Conservation (phyloP, 2,329 filamentous ascomycete genomes). For the Lomentospora prolificans region DNA sequence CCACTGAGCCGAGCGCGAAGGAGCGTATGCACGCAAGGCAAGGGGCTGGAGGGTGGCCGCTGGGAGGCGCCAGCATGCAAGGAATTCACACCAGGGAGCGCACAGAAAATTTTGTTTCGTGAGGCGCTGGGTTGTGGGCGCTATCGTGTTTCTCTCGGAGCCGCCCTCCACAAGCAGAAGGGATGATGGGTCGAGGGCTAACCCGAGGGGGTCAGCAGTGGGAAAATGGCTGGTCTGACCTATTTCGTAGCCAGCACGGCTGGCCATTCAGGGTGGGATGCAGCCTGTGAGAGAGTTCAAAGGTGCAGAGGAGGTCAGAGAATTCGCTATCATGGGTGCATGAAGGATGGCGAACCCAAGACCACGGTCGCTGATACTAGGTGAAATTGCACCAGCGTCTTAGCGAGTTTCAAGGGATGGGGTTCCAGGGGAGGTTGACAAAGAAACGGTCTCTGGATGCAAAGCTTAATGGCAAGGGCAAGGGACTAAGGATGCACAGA, state of each 20-base stretch:
- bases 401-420: conserved; percentile 45
- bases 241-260: too few relatives aligned
- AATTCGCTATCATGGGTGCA: background rate
- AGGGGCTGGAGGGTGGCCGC: background rate
- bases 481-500: conserved; percentile 1
- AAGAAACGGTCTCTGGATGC: background rate
- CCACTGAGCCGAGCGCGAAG: too few relatives aligned
- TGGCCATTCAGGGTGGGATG: too few relatives aligned
- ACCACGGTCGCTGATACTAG: conserved; percentile 30
- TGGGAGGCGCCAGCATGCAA: background rate
- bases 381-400: conserved; percentile 36
- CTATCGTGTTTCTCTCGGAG: background rate
- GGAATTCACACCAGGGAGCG: background rate
- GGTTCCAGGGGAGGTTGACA: conserved; percentile 14
- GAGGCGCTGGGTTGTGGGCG: background rate
- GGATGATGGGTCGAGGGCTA: background rate
- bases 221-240: too few relatives aligned
- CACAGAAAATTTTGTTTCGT: background rate
- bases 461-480: conserved; percentile 1
- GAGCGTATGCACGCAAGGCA: too few relatives aligned
- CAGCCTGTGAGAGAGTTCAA: too few relatives aligned
- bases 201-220: too few relatives aligned
- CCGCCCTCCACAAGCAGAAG: background rate
- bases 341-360: background rate
- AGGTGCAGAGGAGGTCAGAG: background rate